Percentiles rank a stretch among this genome's conserved stretches.
Conservation (phyloP, 768 basidiomycete species). For the Naematelia encephala region DNA sequence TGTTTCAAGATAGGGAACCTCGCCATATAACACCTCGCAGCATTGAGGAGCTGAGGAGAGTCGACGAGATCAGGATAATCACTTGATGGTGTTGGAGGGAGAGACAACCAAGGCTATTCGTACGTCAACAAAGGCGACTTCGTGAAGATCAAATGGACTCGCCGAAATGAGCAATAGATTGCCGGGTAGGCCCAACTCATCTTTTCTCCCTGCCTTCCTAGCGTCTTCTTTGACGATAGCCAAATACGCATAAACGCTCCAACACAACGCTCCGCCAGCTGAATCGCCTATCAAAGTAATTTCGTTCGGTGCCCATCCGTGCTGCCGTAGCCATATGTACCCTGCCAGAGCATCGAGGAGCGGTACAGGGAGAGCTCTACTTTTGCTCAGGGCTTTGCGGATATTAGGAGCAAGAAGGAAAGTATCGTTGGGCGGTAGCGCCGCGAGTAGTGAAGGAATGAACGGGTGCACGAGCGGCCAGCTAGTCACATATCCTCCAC, state of each 20-base stretch:
- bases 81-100: slow-evolving; percentile 8
- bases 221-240: slow-evolving; percentile 2
- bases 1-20: slow-evolving; percentile 10
- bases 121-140: background rate
- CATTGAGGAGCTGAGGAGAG: slow-evolving; percentile 12
- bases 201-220: background rate
- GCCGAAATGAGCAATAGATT: slow-evolving; percentile 14
- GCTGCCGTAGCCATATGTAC: slow-evolving; percentile 51
- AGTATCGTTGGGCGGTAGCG: background rate
- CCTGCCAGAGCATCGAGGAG: slow-evolving; percentile 71
- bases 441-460: slow-evolving; percentile 9
- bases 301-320: slow-evolving; percentile 6
- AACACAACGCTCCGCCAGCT: slow-evolving; percentile 13
- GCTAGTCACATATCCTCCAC: slow-evolving; percentile 23
- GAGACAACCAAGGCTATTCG: slow-evolving; percentile 17
- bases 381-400: slow-evolving; percentile 10
- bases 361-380: slow-evolving; percentile 69
- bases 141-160: background rate
- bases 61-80: slow-evolving; percentile 15
- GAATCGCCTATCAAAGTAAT: slow-evolving; percentile 19
- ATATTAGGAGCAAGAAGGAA: slow-evolving; percentile 10
- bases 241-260: slow-evolving; percentile 15
- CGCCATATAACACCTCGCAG: slow-evolving; percentile 18
- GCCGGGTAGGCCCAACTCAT: slow-evolving; percentile 14
- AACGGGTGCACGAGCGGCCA: slow-evolving; percentile 14